Evolutionary conservation across 805 yeast genomes (phyloP), one percentile per base, ranked within the genome.

Genomic region (Cyberlindnera japonica): DNA sequence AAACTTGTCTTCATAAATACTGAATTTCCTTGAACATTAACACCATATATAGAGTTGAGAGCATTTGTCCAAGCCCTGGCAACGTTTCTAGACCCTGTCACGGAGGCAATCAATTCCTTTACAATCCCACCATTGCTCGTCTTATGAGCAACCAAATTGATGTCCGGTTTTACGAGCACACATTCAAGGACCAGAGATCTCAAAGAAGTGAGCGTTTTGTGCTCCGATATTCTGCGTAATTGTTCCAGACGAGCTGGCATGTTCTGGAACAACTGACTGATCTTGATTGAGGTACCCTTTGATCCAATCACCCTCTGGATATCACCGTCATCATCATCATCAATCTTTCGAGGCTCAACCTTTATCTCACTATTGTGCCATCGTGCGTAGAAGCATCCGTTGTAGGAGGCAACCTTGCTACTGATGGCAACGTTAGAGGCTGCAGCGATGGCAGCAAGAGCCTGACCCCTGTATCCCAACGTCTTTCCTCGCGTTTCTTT

Each of bases 401-500:
- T 59, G 39, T 48, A 57, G 6, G 53, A 58, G 13, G 40, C 43
- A 0, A 60, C 48, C 43, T 72, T 74, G 0, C 91, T 72, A 1
- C 68, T 55, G 1, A 86, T 57, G 0, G 67, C 52, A n/a, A 78
- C 44, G 12, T 67, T 57, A 0, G 81, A 64, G 6, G 76, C 52
- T 0, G 69, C 65, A n/a, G 74, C 58, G 3, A 87, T 62, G 1
- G 81, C 69, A 38, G 69, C 64, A 14, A 87, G 49, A 0, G 93
- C 83, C 49, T 81, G 84, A 1, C 95, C 95, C 35, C 85, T 68
- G 54, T 80, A 84, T 1, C 95, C 95, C 48, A 69, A 74, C 0
- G 82, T 74, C 1, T 38, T 37, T 3, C 1, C 43, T 35, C 19
- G 7, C 6, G 18, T 27, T 8, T 27, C 30, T 15, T 27, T 27